Evolutionary conservation across 1,139 yeast species (phyloP).

Genomic region (Zygosaccharomyces sapae): DNA sequence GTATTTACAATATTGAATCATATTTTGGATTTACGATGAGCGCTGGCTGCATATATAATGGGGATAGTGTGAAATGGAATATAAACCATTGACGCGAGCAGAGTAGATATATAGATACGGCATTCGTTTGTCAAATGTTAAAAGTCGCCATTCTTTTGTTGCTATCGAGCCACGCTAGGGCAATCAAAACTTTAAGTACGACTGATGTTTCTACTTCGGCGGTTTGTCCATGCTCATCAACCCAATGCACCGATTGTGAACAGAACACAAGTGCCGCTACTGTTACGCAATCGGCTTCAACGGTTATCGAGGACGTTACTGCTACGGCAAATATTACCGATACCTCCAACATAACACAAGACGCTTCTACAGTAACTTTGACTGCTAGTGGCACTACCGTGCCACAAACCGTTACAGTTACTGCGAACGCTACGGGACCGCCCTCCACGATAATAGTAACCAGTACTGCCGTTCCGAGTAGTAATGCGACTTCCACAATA

Average conservation of each 20-base stretch:
- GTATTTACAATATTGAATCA: slow-evolving; percentile 1
- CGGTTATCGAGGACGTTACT: not conserved
- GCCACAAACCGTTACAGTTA: slow-evolving; percentile 3
- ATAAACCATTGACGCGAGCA: not conserved
- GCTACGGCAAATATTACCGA: not conserved
- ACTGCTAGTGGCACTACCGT: too few relatives aligned
- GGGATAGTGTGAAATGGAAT: not conserved
- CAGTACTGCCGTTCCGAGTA: not conserved
- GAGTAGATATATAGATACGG: not conserved
- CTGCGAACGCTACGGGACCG: not conserved
- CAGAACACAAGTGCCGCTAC: not conserved
- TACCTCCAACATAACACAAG: not conserved
- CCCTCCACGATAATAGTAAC: not conserved
- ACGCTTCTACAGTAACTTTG: too few relatives aligned
- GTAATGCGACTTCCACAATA: not conserved
- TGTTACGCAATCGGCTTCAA: not conserved
- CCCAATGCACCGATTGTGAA: not conserved
- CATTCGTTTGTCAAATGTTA: slow-evolving; percentile 11
- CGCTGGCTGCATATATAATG: not conserved
- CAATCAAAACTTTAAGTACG: slow-evolving; percentile 12
- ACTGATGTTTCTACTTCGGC: slow-evolving; percentile 11
- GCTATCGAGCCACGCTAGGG: slow-evolving; percentile 2
- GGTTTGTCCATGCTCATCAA: slow-evolving; percentile 14
- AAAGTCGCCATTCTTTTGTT: slow-evolving; percentile 3
- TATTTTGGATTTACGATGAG: not conserved